Base-by-base conservation (phyloP, 768 basidiomycete species). In the Symmetrospora coprosmae region DNA sequence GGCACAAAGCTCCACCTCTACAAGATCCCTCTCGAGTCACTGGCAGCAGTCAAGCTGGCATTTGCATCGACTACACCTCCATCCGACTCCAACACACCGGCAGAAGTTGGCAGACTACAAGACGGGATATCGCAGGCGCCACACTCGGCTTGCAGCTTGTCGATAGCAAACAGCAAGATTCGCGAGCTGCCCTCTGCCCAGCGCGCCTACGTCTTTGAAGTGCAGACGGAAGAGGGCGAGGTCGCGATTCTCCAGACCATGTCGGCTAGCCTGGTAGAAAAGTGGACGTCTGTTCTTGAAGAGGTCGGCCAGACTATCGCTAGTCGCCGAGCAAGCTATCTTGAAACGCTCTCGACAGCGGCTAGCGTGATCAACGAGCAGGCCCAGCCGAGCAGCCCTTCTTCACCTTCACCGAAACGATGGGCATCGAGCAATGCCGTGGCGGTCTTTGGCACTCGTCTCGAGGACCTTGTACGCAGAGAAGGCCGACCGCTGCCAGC, bases 1-100 rank as follows among this genome's bases (percentile, higher is more conserved):
- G 88, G 87, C 5, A 80, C 83, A 13, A 90, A 90, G 71, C 67
- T 91, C 48, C 83, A 85, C 71, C 85, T 90, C 68, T 88, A 85
- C 71, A 91, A 90, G 67, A 81, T 86, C 0, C 86, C 87, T 0
- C 75, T 77, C 28, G 87, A 90, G 64, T 75, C n/a, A n/a, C n/a
- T n/a, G n/a, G n/a, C n/a, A n/a, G n/a, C n/a, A n/a, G n/a, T n/a
- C n/a, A n/a, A n/a, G n/a, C n/a, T n/a, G n/a, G n/a, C n/a, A n/a
- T n/a, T n/a, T n/a, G n/a, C n/a, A n/a, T n/a, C n/a, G n/a, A n/a
- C n/a, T n/a, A n/a, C n/a, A n/a, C n/a, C n/a, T n/a, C n/a, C n/a
- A n/a, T n/a, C n/a, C n/a, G n/a, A n/a, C n/a, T n/a, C n/a, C n/a
- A n/a, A n/a, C n/a, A n/a, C n/a, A n/a, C n/a, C n/a, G n/a, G n/a